Base-by-base conservation (phyloP, 1,284 basidiomycete genomes). In the Irpex lacteus region DNA sequence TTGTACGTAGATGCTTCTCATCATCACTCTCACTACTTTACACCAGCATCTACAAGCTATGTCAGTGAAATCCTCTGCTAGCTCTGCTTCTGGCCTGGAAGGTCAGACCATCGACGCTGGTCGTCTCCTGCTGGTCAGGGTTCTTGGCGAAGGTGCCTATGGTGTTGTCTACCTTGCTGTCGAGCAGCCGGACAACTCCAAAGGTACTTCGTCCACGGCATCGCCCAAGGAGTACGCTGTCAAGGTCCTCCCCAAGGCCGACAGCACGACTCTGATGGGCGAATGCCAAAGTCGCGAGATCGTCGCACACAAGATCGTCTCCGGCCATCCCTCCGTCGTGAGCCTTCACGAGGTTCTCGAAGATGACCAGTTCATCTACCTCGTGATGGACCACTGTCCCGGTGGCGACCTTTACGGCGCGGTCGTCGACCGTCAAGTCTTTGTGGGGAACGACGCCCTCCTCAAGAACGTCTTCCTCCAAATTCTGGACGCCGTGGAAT, bases 361-460 rank as follows among this genome's bases (percentile, higher is more conserved):
- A 71, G 81, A 85, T 61, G 78, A 78, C 44, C 77, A 78, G 34
- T 83, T 81, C 74, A 77, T 87, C 70, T 89, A 83, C 74, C 81
- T 89, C 67, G 78, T 90, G 59, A 77, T 88, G 70, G 85, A 89
- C 72, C 86, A 82, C 72, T 86, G 85, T 73, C 78, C 81, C 40
- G 84, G 85, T 57, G 87, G 87, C 60, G 87, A 89, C 73, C 76
- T 90, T 62, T 88, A 87, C 72, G 77, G 77, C 40, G 84, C 85
- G 78, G 85, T 89, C 73, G 82, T 84, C 60, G 77, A 78, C 5
- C 80, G 82, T 59, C 73, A 73, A 57, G 47, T 65, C 40, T 89
- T 85, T 73, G 72, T 80, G 60, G 80, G 81, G 49, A 75, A 82
- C 70, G 81, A 85, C 70, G 72, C 70, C 32, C 75, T 85, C 62